phyloP scores from a whole-genome alignment of 306 rosid species.

The Erythrophleum fordii region DNA sequence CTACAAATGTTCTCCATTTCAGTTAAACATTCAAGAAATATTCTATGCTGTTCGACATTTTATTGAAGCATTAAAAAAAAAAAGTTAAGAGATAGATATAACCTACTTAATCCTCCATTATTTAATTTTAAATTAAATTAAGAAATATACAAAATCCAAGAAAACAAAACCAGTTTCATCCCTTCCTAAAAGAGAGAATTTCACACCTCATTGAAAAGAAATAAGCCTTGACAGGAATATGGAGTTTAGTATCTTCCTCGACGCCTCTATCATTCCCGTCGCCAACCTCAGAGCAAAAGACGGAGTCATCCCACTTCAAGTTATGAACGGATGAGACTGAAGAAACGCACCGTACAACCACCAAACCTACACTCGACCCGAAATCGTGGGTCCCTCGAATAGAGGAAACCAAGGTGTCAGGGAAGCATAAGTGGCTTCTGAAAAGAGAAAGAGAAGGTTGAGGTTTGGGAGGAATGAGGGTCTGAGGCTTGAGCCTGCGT shows the following conservation, averaged over 20 bases:
- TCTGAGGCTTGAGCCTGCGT: background rate
- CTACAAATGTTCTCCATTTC: background rate
- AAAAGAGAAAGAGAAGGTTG: slow-evolving; percentile 13
- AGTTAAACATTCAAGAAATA: background rate
- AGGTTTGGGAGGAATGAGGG: slow-evolving; percentile 24
- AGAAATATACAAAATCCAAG: background rate
- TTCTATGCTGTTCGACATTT: background rate
- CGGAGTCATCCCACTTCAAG: slow-evolving; percentile 76
- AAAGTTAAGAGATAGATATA: background rate
- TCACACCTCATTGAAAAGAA: slow-evolving; percentile 84
- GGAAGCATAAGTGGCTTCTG: slow-evolving; percentile 37
- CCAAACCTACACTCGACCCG: slow-evolving; percentile 15
- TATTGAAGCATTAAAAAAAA: background rate
- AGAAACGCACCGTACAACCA: slow-evolving; percentile 57
- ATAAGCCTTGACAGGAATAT: slow-evolving; percentile 86
- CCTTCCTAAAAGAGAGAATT: background rate
- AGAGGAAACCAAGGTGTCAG: slow-evolving; percentile 4
- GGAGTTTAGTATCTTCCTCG: slow-evolving; percentile 54
- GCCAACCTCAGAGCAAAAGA: slow-evolving; percentile 68
- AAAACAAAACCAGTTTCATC: background rate
- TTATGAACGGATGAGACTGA: slow-evolving; percentile 51
- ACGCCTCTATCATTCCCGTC: slow-evolving; percentile 43
- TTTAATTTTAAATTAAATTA: background rate
- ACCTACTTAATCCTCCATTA: too few species aligned
- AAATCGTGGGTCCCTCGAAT: slow-evolving; percentile 15